These are phyloP conservation scores for Oldenlandia corymbosa DNA, from an alignment of 257 asterid species.

Conservation along the genomic window DNA sequence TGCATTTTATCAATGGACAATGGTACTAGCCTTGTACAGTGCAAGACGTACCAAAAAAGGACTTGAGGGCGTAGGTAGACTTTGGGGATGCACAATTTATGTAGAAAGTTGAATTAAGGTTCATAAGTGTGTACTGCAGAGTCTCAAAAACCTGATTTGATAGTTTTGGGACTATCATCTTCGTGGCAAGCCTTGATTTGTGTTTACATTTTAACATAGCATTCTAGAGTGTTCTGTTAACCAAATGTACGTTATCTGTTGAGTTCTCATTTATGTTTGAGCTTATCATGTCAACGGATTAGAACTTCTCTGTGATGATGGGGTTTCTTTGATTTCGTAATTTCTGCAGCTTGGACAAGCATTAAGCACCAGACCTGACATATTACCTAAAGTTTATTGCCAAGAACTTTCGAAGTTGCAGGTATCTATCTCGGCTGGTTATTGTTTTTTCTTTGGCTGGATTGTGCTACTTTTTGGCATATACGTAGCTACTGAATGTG, in stretches of 20 bases:
- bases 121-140: too few relatives aligned
- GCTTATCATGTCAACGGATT: not conserved
- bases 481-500: not conserved
- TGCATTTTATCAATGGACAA: not conserved
- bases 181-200: not conserved
- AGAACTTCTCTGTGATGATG: not conserved
- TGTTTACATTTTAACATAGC: not conserved
- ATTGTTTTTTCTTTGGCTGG: not conserved
- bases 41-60: not conserved
- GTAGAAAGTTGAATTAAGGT: too few relatives aligned
- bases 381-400: slow-evolving; percentile 82
- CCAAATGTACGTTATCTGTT: not conserved
- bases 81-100: not conserved
- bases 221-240: not conserved
- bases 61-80: not conserved
- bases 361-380: slow-evolving; percentile 93
- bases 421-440: slow-evolving; percentile 37
- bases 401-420: slow-evolving; percentile 90
- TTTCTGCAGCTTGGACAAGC: slow-evolving; percentile 89
- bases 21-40: not conserved
- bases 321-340: not conserved
- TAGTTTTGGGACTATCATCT: not conserved
- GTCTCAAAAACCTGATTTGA: too few relatives aligned
- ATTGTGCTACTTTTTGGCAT: not conserved
- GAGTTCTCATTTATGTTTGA: not conserved